Base-by-base conservation (phyloP, 306 rosid genomes). In the Gastrolobium villosum region DNA sequence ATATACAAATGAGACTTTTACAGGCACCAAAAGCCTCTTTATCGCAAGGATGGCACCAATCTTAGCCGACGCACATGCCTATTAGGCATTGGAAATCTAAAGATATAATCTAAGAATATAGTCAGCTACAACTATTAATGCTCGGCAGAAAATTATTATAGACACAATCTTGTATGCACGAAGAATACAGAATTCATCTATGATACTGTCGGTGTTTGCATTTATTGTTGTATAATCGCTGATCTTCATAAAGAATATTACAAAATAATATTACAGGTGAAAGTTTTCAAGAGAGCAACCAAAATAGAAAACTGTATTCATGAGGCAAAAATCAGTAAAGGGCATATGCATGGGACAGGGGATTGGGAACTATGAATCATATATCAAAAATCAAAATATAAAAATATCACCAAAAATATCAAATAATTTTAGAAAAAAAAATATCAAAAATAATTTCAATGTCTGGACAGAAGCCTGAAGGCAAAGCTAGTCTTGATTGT, bases 11-110 rank as follows among this genome's bases (percentile, higher is more conserved):
- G 56, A 14, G 45, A 60, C 39, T 48, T 70, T 40, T 4, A 28
- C 5, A 6, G 8, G 43, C 60, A 54, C 36, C 34, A 35, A 73
- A 74, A 46, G 32, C 65, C 30, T 44, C 45, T 10, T n/a, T 20
- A 20, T 20, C 57, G 44, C 10, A 35, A 74, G 43, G 14, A 54
- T 34, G 40, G 53, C 59, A 41, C n/a, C 44, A 50, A 39, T 55
- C 36, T 31, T 28, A 71, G 61, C 13, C 8, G n/a, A 41, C 36
- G 3, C 68, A n/a, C 49, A 14, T 0, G 37, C 64, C n/a, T 49
- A 49, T 36, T 26, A 14, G 9, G 72, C 39, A 63, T 32, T 50
- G 59, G 72, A 71, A 72, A 15, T 53, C 35, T 55, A 55, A 70
- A 8, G 14, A 11, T 26, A 70, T 41, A 52, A 52, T 5, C 37